phyloP scores from a whole-genome alignment of 2,329 filamentous ascomycete species.

The Sclerotinia minor region DNA sequence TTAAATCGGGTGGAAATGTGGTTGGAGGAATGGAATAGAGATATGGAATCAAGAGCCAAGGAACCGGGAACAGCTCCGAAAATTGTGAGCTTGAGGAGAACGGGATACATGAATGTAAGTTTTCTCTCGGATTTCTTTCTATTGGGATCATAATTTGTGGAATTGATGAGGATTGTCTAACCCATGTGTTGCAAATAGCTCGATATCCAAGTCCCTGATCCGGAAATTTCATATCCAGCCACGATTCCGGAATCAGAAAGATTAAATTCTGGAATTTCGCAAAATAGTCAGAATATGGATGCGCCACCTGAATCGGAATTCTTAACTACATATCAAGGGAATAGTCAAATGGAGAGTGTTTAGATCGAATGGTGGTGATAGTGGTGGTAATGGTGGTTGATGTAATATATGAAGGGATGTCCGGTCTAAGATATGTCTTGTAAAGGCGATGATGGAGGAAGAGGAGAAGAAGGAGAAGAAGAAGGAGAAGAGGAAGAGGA shows the following conservation, averaged over 20 bases:
- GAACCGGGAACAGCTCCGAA: slow-evolving; percentile 60
- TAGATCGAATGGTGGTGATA: neutral
- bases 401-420: neutral
- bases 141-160: neutral
- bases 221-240: slow-evolving; percentile 57
- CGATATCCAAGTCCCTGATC: slow-evolving; percentile 79
- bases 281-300: neutral
- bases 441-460: neutral
- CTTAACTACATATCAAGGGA: neutral
- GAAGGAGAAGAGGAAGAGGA: neutral
- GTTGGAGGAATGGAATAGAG: slow-evolving; percentile 83
- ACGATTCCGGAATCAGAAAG: slow-evolving; percentile 16
- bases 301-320: neutral
- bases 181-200: slow-evolving; percentile 52
- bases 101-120: slow-evolving; percentile 81
- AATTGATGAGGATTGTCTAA: slow-evolving; percentile 1
- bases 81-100: slow-evolving; percentile 75
- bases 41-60: slow-evolving; percentile 60
- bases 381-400: neutral
- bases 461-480: neutral
- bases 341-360: neutral
- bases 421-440: neutral
- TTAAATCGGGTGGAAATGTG: slow-evolving; percentile 72
- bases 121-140: slow-evolving; percentile 3
- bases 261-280: slow-evolving; percentile 12